A percentile compares a stretch with the other conserved stretches of the same genome.
Evolutionary conservation across 257 asterid genomes (phyloP).

Genomic region (Marsdenia floribunda): DNA sequence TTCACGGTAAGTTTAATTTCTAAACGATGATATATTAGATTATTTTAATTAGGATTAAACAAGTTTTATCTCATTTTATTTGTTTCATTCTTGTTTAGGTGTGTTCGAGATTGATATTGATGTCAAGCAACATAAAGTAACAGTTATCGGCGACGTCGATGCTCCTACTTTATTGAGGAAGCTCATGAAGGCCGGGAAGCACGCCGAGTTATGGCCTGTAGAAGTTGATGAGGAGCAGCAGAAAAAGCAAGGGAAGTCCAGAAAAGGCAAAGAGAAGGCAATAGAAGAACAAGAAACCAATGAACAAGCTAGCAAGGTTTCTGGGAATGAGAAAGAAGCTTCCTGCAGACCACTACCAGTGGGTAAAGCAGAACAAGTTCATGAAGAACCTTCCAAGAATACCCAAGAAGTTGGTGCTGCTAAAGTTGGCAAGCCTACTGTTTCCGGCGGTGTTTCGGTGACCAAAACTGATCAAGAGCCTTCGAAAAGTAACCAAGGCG

Average conservation of each 20-base stretch:
- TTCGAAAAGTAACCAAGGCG: not conserved
- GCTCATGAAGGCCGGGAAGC: conserved; percentile 48
- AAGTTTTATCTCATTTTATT: not conserved
- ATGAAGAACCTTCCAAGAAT: not conserved
- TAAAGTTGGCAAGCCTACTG: too few species aligned
- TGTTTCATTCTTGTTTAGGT: conserved; percentile 23
- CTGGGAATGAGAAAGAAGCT: conserved; percentile 17
- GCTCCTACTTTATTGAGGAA: conserved; percentile 35
- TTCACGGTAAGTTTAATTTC: conserved; percentile 37
- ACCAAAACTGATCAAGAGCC: not conserved
- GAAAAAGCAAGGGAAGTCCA: conserved; percentile 2
- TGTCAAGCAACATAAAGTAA: conserved; percentile 55
- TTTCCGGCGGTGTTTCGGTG: not conserved
- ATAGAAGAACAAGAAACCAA: conserved; percentile 15
- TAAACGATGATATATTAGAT: too few species aligned
- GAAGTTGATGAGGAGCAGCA: conserved; percentile 11
- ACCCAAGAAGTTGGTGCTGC: not conserved
- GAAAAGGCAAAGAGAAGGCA: conserved; percentile 21
- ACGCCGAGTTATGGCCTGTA: conserved; percentile 57
- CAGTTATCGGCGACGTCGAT: conserved; percentile 46
- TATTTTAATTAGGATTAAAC: not conserved
- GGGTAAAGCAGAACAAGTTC: conserved; percentile 11
- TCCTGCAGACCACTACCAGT: conserved; percentile 10
- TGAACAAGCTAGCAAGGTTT: not conserved
- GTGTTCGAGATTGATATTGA: conserved; percentile 51